Percentiles rank a stretch among this genome's conserved stretches.
Conservation (phyloP, 768 basidiomycete genomes). For the Pleurotus tuber-regium region DNA sequence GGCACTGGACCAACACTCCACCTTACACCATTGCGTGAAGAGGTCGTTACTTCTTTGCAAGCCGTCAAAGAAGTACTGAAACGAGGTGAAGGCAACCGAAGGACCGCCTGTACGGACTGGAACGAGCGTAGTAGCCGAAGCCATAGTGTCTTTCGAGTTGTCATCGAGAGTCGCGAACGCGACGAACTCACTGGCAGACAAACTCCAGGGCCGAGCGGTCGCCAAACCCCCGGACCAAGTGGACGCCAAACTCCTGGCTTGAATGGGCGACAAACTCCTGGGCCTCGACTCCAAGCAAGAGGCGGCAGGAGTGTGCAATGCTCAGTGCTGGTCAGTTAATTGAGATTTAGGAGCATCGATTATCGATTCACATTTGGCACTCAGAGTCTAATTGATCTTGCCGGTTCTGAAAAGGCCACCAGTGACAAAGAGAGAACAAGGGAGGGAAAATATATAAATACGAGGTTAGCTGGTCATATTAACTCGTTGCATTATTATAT, state of each 20-base stretch:
- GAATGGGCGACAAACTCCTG: constrained; percentile 46
- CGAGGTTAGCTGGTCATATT: constrained; percentile 44
- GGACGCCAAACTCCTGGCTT: constrained; percentile 28
- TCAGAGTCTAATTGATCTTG: constrained; percentile 91
- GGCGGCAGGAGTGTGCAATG: constrained; percentile 80
- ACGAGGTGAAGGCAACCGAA: constrained; percentile 81
- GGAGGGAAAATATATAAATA: constrained; percentile 97
- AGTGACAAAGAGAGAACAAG: constrained; percentile 94
- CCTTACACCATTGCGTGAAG: constrained; percentile 80
- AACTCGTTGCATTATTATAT: no score
- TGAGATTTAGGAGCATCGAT: no score
- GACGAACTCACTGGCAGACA: constrained; percentile 44
- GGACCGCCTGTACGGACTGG: constrained; percentile 98
- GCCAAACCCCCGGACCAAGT: constrained; percentile 25
- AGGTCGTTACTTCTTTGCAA: constrained; percentile 89
- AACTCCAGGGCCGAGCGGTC: constrained; percentile 23
- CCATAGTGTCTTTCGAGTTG: constrained; percentile 92
- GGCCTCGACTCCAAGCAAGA: constrained; percentile 69
- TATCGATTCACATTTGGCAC: no score
- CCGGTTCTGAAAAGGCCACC: constrained; percentile 95
- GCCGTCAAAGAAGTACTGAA: constrained; percentile 82
- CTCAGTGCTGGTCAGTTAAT: constrained; percentile 67
- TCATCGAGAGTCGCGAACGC: constrained; percentile 83
- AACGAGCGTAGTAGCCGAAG: constrained; percentile 93
- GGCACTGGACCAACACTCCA: constrained; percentile 58